Percentiles rank a stretch among this genome's conserved stretches.
Evolutionary conservation across 495 filamentous ascomycete genomes (phyloP).

Genomic region (Neurospora hispaniola): DNA sequence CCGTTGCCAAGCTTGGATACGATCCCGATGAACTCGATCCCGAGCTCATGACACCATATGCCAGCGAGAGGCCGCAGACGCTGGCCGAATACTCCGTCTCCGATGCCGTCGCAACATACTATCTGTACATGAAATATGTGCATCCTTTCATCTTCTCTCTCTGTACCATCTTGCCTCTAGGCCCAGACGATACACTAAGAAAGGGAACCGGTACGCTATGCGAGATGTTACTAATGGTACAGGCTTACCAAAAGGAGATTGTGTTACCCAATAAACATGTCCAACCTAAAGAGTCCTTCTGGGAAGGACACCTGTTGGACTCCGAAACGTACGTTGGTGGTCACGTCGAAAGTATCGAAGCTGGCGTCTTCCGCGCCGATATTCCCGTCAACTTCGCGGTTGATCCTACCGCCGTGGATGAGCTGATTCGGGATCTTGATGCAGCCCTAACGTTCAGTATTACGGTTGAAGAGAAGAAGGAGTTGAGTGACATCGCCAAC

Average conservation of each 20-base stretch:
- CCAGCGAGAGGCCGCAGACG: constrained; percentile 82
- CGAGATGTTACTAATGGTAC: constrained; percentile 98
- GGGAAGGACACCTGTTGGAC: constrained; percentile 90
- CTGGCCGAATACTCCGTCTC: constrained; percentile 97
- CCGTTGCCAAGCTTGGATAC: constrained; percentile 93
- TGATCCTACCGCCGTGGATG: constrained; percentile 77
- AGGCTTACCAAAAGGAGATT: constrained; percentile 87
- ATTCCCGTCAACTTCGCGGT: constrained; percentile 88
- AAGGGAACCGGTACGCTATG: constrained; percentile 97
- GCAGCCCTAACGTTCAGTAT: constrained; percentile 87
- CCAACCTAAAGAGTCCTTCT: constrained; percentile 82
- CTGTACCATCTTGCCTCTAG: constrained; percentile 90
- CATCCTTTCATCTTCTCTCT: constrained; percentile 98
- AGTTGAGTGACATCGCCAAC: constrained; percentile 79
- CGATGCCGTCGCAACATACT: constrained; percentile 97
- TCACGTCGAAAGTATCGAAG: constrained; percentile 98
- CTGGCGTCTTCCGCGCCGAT: constrained; percentile 91
- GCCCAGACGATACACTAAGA: constrained; percentile 80
- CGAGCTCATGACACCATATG: constrained; percentile 94
- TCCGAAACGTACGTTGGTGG: constrained; percentile 97
- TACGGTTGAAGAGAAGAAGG: constrained; percentile 89
- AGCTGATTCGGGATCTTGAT: constrained; percentile 79
- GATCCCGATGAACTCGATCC: constrained; percentile 97
- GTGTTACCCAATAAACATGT: constrained; percentile 95
- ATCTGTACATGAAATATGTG: constrained; percentile 99